Conservation (phyloP, 164 flowering plant genomes). For the Vitis rotundifolia region DNA sequence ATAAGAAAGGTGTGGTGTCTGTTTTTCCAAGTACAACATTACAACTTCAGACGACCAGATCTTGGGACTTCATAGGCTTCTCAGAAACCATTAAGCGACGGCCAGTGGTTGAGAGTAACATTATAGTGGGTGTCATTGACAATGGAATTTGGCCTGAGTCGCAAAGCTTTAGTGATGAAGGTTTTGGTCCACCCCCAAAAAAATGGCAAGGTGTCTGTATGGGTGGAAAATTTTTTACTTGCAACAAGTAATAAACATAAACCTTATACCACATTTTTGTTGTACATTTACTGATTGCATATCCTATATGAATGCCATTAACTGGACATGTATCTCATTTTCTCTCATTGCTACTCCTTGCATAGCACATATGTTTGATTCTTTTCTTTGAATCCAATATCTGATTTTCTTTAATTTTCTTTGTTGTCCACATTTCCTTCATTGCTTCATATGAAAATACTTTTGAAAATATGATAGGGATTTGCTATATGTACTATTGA, state of each 20-base stretch:
- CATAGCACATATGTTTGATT: too few species aligned
- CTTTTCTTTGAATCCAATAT: too few species aligned
- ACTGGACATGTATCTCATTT: too few species aligned
- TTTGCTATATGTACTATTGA: too few species aligned
- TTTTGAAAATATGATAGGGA: too few species aligned
- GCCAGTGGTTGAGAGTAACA: slow-evolving; percentile 24
- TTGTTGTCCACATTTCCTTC: too few species aligned
- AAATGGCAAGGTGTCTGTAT: slow-evolving; percentile 38
- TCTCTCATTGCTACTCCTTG: too few species aligned
- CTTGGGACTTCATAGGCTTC: slow-evolving; percentile 51
- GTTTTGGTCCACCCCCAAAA: slow-evolving; percentile 31
- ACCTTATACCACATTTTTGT: not conserved
- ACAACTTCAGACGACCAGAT: slow-evolving; percentile 38
- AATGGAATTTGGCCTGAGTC: slow-evolving; percentile 37
- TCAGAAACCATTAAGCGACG: not conserved
- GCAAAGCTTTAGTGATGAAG: slow-evolving; percentile 23
- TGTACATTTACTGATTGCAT: too few species aligned
- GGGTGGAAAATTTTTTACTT: slow-evolving; percentile 27
- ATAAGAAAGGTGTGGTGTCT: slow-evolving; percentile 33
- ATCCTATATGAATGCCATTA: too few species aligned
- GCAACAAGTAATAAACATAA: slow-evolving; percentile 36
- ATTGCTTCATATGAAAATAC: too few species aligned
- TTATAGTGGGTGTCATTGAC: slow-evolving; percentile 32
- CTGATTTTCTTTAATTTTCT: too few species aligned
- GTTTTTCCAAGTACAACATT: slow-evolving; percentile 27